Evolutionary conservation across 1,284 basidiomycete genomes (phyloP).

Genomic region (Trichosporon ovoides): DNA sequence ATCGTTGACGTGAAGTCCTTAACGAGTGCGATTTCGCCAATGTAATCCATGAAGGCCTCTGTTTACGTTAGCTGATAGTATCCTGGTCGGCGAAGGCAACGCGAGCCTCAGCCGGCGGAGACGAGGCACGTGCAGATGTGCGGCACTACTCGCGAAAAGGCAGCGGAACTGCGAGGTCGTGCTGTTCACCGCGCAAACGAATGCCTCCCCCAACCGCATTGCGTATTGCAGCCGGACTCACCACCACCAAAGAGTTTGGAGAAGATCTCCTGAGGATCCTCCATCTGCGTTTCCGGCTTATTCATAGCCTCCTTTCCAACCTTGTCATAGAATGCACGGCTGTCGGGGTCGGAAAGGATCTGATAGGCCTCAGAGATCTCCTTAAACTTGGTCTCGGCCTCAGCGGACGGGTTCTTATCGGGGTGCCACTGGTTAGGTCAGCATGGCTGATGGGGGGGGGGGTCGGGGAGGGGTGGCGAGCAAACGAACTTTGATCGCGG

Average conservation of each 20-base stretch:
- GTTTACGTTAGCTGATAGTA: conserved; percentile 8
- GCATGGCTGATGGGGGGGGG: not conserved
- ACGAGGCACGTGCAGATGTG: too few species aligned
- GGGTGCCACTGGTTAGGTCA: conserved; percentile 68
- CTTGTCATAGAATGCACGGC: conserved; percentile 88
- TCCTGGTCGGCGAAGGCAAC: not conserved
- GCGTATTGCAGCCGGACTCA: conserved; percentile 54
- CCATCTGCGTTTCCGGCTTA: conserved; percentile 46
- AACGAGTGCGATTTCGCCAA: conserved; percentile 88
- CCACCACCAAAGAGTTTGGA: conserved; percentile 88
- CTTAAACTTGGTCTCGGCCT: conserved; percentile 89
- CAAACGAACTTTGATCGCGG: conserved; percentile 76
- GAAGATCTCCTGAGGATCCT: conserved; percentile 84
- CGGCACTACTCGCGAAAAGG: too few species aligned
- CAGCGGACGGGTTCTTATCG: conserved; percentile 82
- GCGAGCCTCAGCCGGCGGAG: too few species aligned
- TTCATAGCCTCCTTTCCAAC: conserved; percentile 64
- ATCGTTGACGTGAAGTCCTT: conserved; percentile 55
- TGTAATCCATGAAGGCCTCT: conserved; percentile 64
- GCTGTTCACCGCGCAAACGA: too few species aligned
- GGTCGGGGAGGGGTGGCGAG: not conserved
- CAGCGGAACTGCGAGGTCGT: too few species aligned
- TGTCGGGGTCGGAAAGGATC: conserved; percentile 76
- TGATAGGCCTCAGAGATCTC: conserved; percentile 91
- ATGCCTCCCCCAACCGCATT: too few species aligned